phyloP scores from a whole-genome alignment of 1,284 basidiomycete species.

The Cryptococcus wingfieldii region DNA sequence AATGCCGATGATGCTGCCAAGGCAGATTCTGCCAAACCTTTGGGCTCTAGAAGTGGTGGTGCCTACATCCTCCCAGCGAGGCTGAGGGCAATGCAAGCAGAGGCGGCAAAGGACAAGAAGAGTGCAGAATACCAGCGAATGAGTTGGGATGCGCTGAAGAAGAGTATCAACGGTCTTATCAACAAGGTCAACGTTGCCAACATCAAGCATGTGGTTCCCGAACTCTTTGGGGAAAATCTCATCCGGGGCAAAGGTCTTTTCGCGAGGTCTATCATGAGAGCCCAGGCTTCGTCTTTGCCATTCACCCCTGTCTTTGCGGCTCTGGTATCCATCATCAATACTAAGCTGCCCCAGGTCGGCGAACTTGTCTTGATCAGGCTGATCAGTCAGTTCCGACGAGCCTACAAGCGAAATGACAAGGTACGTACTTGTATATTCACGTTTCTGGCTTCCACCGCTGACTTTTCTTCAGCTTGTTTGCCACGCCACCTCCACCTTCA shows the following conservation, averaged over 20 bases:
- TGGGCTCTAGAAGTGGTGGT: constrained; percentile 74
- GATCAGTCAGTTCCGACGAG: constrained; percentile 88
- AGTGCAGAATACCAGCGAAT: constrained; percentile 92
- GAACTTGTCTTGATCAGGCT: constrained; percentile 84
- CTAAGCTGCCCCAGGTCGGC: constrained; percentile 93
- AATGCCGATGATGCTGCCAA: constrained; percentile 56
- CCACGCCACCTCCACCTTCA: constrained; percentile 89
- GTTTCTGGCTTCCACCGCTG: background rate
- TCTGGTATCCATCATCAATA: constrained; percentile 90
- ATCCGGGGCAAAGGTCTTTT: constrained; percentile 86
- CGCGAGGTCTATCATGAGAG: constrained; percentile 92
- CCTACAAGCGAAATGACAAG: constrained; percentile 98
- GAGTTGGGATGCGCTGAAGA: constrained; percentile 96
- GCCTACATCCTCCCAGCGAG: constrained; percentile 96
- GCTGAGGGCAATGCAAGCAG: constrained; percentile 83
- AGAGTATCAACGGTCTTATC: constrained; percentile 98
- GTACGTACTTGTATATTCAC: constrained; percentile 54
- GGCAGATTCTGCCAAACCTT: constrained; percentile 73
- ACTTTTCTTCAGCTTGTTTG: constrained; percentile 66
- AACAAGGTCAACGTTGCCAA: constrained; percentile 92
- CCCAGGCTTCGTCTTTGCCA: constrained; percentile 90
- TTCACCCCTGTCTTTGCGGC: constrained; percentile 98
- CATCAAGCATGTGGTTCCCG: constrained; percentile 94
- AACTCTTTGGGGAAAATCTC: constrained; percentile 87
- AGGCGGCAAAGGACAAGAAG: constrained; percentile 73